These are phyloP conservation scores for Cocos nucifera DNA, from an alignment of 176 grass and related monocot genomes.

Conservation along the genomic window DNA sequence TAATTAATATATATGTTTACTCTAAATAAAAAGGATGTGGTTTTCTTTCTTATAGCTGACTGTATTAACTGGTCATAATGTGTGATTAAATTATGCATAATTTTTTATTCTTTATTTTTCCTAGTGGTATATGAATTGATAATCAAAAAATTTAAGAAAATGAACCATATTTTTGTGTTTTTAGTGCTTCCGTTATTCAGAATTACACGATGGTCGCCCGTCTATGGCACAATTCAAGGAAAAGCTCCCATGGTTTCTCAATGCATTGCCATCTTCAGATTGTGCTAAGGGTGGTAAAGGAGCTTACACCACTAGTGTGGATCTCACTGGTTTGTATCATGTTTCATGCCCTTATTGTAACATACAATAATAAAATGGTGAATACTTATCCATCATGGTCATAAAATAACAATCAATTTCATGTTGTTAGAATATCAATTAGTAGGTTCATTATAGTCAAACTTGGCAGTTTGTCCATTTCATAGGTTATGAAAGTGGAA, in stretches of 20 bases:
- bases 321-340: constrained; percentile 58
- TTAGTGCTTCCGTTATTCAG: constrained; percentile 73
- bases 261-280: constrained; percentile 87
- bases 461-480: constrained; percentile 10
- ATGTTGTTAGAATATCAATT: too few species aligned
- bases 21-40: too few species aligned
- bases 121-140: too few species aligned
- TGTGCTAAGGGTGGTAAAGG: constrained; percentile 97
- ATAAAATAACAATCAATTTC: too few species aligned
- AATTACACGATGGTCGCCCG: constrained; percentile 78
- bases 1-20: too few species aligned
- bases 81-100: too few species aligned
- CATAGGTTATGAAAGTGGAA: constrained; percentile 70
- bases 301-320: constrained; percentile 91
- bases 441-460: neutral
- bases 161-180: constrained; percentile 19
- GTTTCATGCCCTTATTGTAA: constrained; percentile 12
- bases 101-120: too few species aligned
- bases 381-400: too few species aligned
- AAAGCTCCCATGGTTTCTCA: constrained; percentile 96
- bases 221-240: constrained; percentile 74
- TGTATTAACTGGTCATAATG: too few species aligned
- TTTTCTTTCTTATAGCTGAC: too few species aligned
- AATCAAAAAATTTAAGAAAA: too few species aligned
- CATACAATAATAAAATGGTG: too few species aligned